These are phyloP conservation scores for Mrakia blollopis DNA, from an alignment of 768 basidiomycete genomes.

Conservation along the genomic window DNA sequence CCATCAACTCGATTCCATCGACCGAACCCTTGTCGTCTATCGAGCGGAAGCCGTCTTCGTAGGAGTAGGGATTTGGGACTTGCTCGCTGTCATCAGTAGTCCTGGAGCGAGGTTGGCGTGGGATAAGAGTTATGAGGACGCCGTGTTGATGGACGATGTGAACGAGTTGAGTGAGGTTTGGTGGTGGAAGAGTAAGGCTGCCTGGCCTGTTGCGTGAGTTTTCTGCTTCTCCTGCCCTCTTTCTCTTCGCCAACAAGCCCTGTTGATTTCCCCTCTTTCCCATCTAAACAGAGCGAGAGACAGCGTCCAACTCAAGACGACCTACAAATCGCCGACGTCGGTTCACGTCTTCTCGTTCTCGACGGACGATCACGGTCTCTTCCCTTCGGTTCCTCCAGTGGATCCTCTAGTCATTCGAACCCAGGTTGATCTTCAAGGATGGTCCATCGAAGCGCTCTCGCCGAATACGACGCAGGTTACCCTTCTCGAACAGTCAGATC, in stretches of 20 bases:
- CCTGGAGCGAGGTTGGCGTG: constrained; percentile 75
- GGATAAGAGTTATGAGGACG: constrained; percentile 89
- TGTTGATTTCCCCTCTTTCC: constrained; percentile 7
- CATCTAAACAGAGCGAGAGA: constrained; percentile 55
- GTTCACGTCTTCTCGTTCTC: constrained; percentile 95
- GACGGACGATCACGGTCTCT: constrained; percentile 79
- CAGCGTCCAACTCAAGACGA: constrained; percentile 82
- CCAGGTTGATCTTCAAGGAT: constrained; percentile 96
- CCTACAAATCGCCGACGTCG: constrained; percentile 92
- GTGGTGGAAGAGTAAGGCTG: constrained; percentile 84
- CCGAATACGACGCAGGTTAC: constrained; percentile 92
- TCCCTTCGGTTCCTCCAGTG: constrained; percentile 59
- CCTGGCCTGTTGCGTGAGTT: constrained; percentile 87
- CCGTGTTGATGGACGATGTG: constrained; percentile 76
- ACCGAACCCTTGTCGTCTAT: constrained; percentile 92
- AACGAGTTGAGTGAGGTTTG: constrained; percentile 75
- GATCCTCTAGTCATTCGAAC: constrained; percentile 75
- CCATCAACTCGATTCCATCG: constrained; percentile 92
- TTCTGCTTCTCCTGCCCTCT: neutral
- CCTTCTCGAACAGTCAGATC: constrained; percentile 91
- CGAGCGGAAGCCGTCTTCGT: constrained; percentile 96
- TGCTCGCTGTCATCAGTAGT: constrained; percentile 79
- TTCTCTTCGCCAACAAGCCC: neutral
- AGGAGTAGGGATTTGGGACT: constrained; percentile 90
- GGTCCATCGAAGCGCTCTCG: constrained; percentile 92